phyloP scores from a whole-genome alignment of 2,329 filamentous ascomycete species.

The Trichoderma afroharzianum region DNA sequence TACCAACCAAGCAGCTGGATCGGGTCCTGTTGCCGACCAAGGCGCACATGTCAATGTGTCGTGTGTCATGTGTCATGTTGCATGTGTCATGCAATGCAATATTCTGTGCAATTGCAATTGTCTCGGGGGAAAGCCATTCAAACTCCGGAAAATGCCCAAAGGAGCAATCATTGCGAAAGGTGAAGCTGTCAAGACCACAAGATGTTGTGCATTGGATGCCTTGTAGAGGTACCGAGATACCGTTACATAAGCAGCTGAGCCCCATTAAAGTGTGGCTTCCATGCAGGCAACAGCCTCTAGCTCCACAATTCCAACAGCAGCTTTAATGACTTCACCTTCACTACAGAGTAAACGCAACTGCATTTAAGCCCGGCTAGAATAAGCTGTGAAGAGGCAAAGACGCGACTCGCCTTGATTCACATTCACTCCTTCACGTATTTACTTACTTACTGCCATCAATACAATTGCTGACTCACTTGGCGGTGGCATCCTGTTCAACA shows the following conservation, averaged over 20 bases:
- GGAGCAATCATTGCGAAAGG: neutral
- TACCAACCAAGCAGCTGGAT: neutral
- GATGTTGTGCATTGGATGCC: neutral
- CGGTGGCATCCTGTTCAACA: neutral
- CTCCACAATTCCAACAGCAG: neutral
- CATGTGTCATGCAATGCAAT: neutral
- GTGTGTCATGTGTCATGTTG: neutral
- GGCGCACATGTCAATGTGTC: neutral
- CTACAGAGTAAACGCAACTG: neutral
- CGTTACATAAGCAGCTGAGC: conserved; percentile 1
- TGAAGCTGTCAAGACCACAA: neutral
- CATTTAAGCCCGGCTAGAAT: neutral
- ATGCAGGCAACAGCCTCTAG: conserved; percentile 6
- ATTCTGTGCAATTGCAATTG: neutral
- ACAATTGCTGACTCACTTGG: neutral
- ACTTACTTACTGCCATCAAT: neutral
- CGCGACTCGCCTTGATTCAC: neutral
- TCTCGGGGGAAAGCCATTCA: neutral
- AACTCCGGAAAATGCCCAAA: neutral
- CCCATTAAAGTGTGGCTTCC: neutral
- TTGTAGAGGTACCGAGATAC: neutral
- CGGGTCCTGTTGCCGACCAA: neutral
- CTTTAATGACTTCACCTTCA: neutral
- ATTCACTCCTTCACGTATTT: neutral
- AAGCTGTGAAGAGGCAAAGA: neutral